Conservation (phyloP, 1,139 yeast genomes). For the Yamadazyma triangularis region DNA sequence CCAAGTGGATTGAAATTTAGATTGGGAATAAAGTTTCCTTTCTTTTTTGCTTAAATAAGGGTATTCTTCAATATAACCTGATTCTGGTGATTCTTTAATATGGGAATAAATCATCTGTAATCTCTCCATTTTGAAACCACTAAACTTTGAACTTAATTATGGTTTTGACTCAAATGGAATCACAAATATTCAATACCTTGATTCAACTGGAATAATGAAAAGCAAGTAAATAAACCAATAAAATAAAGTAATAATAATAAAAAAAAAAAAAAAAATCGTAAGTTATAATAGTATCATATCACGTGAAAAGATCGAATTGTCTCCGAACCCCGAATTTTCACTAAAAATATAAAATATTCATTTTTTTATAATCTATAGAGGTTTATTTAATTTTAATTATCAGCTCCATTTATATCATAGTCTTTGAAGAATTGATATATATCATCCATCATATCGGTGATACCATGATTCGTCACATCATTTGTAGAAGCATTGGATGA, state of each 20-base stretch:
- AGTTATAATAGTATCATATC: neutral
- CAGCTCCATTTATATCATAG: constrained; percentile 41
- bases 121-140: constrained; percentile 3
- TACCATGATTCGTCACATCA: constrained; percentile 38
- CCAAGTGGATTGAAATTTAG: constrained; percentile 3
- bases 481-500: constrained; percentile 13
- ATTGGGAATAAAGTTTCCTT: constrained; percentile 2
- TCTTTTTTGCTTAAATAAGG: constrained; percentile 5
- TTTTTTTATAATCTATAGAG: neutral
- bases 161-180: no score
- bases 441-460: constrained; percentile 55
- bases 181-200: no score
- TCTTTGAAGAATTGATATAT: constrained; percentile 45
- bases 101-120: constrained; percentile 6
- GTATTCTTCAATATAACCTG: constrained; percentile 5
- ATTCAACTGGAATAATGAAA: no score
- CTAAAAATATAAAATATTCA: neutral
- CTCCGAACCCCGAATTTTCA: neutral
- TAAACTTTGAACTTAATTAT: no score
- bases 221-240: no score
- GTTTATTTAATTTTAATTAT: constrained; percentile 19
- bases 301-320: constrained; percentile 1
- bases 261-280: no score
- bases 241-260: no score
- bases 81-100: constrained; percentile 2